Evolutionary conservation across 176 grass and related monocot genomes (phyloP).

Genomic region (Eleusine indica): DNA sequence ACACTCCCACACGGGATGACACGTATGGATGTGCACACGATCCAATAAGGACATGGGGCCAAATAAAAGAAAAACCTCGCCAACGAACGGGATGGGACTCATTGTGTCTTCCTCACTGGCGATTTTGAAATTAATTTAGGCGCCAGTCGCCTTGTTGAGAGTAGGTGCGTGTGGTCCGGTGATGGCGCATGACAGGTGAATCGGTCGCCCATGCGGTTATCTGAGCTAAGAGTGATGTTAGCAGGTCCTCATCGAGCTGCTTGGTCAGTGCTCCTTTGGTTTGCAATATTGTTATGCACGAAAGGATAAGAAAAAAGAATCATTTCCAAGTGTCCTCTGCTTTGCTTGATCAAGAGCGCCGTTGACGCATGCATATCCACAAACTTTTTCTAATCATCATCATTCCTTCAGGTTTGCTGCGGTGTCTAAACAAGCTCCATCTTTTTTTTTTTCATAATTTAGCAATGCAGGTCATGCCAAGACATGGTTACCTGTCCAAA

Average conservation of each 20-base stretch:
- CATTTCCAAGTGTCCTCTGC: neutral
- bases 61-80: neutral
- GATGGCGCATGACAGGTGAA: neutral
- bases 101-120: neutral
- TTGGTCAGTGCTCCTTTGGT: neutral
- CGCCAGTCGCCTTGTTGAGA: neutral
- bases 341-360: neutral
- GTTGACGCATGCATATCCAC: conserved; percentile 15
- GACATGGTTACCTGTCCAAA: neutral
- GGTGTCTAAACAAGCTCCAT: neutral
- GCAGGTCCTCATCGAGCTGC: neutral
- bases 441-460: too few species aligned
- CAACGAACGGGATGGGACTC: neutral
- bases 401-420: neutral
- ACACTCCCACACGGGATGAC: neutral
- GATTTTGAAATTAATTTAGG: neutral
- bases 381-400: neutral
- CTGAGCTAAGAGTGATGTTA: conserved; percentile 32
- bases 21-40: conserved; percentile 17
- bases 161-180: neutral
- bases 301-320: neutral
- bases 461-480: neutral
- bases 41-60: neutral
- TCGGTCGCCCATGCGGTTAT: neutral
- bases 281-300: neutral